A percentile compares a stretch with the other conserved stretches of the same genome.
phyloP scores from a whole-genome alignment of 2,329 filamentous ascomycete genomes.

The Penicillium concentricum region DNA sequence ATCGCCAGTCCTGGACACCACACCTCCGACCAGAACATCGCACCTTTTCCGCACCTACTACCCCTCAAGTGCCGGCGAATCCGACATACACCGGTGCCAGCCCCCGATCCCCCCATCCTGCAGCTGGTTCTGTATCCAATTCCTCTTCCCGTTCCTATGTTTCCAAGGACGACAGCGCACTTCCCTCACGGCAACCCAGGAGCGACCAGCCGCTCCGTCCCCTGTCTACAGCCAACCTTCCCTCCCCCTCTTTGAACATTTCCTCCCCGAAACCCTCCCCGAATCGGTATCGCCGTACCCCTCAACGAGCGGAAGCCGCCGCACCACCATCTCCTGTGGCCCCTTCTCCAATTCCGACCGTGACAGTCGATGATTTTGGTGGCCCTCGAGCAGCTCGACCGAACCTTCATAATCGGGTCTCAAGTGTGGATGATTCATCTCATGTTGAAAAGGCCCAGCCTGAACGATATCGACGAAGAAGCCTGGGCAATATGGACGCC shows the following conservation, averaged over 20 bases:
- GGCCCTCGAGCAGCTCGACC: slow-evolving; percentile 37
- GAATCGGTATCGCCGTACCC: slow-evolving; percentile 76
- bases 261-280: slow-evolving; percentile 65
- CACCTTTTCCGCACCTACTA: slow-evolving; percentile 53
- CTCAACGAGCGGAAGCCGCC: slow-evolving; percentile 55
- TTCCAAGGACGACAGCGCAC: slow-evolving; percentile 52
- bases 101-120: slow-evolving; percentile 44
- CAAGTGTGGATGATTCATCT: slow-evolving; percentile 69
- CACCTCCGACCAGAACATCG: slow-evolving; percentile 58
- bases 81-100: slow-evolving; percentile 31
- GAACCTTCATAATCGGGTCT: slow-evolving; percentile 57
- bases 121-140: slow-evolving; percentile 55
- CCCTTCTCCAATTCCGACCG: slow-evolving; percentile 8
- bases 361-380: slow-evolving; percentile 45
- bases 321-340: slow-evolving; percentile 14
- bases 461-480: slow-evolving; percentile 78
- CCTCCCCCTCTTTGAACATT: slow-evolving; percentile 49
- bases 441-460: slow-evolving; percentile 53
- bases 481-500: slow-evolving; percentile 67
- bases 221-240: slow-evolving; percentile 51
- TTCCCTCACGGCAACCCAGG: slow-evolving; percentile 41
- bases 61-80: slow-evolving; percentile 41
- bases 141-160: slow-evolving; percentile 44
- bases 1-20: slow-evolving; percentile 53
- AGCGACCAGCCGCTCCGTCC: slow-evolving; percentile 41